A percentile compares a stretch with the other conserved stretches of the same genome.
phyloP scores from a whole-genome alignment of 140 eudicot genomes.

The Stevia rebaudiana region DNA sequence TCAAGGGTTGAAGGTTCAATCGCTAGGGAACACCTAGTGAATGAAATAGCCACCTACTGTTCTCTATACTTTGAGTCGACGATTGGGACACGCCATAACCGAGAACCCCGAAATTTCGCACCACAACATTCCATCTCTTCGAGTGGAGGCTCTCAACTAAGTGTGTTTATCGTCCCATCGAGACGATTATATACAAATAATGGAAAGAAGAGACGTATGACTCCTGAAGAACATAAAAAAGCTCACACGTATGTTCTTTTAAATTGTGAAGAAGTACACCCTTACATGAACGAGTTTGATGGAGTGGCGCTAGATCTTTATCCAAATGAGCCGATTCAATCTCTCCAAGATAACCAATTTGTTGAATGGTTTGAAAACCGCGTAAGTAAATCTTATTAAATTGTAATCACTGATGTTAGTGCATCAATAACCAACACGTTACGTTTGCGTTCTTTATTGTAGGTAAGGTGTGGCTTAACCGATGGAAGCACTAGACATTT shows the following conservation, averaged over 20 bases:
- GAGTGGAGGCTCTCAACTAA: neutral
- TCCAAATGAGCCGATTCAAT: neutral
- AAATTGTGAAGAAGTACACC: no score
- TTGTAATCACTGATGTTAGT: no score
- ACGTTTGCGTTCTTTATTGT: neutral
- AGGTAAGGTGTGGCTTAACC: neutral
- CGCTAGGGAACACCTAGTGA: neutral
- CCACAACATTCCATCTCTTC: neutral
- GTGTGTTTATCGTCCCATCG: neutral
- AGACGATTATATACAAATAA: neutral
- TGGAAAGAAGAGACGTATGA: neutral
- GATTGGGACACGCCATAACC: neutral
- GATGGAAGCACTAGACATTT: neutral
- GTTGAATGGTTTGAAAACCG: no score
- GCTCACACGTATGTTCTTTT: neutral
- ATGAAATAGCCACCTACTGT: neutral
- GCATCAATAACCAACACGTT: neutral
- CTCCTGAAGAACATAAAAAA: neutral
- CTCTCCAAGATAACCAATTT: neutral
- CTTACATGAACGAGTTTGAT: no score
- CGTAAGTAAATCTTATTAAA: no score
- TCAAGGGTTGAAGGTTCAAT: neutral
- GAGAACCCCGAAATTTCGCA: neutral
- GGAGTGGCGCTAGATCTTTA: neutral
- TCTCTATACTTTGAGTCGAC: no score